Conservation (phyloP, 2,329 filamentous ascomycete species). For the Fusarium ambrosium region DNA sequence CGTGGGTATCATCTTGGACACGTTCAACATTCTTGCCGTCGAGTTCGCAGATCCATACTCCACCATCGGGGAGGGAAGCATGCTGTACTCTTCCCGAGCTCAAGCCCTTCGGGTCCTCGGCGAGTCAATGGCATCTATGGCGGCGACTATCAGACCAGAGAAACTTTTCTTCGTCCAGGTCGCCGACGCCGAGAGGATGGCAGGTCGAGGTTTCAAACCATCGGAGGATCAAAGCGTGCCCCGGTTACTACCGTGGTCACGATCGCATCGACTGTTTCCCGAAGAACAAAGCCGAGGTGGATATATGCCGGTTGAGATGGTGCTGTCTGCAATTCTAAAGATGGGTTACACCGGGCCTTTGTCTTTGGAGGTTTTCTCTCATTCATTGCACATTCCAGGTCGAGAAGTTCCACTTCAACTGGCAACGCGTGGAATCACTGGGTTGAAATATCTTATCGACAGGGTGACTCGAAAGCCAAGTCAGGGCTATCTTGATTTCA, state of each 20-base stretch:
- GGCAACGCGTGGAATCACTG: not conserved
- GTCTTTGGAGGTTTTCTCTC: slow-evolving; percentile 28
- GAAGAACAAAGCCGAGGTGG: slow-evolving; percentile 17
- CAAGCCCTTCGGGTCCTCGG: slow-evolving; percentile 18
- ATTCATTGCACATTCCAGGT: slow-evolving; percentile 14
- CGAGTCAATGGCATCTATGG: slow-evolving; percentile 24
- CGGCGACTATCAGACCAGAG: slow-evolving; percentile 19
- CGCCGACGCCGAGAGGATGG: slow-evolving; percentile 27
- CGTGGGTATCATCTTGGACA: slow-evolving; percentile 26
- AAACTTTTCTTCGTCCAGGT: slow-evolving; percentile 33
- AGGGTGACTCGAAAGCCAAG: not conserved
- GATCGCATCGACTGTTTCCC: slow-evolving; percentile 21
- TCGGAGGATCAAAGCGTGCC: slow-evolving; percentile 11
- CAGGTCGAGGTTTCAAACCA: not conserved
- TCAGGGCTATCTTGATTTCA: not conserved
- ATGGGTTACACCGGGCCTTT: slow-evolving; percentile 28
- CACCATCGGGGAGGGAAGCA: slow-evolving; percentile 5
- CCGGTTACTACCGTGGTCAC: slow-evolving; percentile 23
- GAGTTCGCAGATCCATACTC: slow-evolving; percentile 35
- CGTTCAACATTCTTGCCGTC: slow-evolving; percentile 30
- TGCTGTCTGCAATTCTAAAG: slow-evolving; percentile 20
- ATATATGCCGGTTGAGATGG: slow-evolving; percentile 29
- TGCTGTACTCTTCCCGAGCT: slow-evolving; percentile 14
- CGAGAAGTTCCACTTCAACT: slow-evolving; percentile 10
- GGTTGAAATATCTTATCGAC: not conserved